phyloP scores from a whole-genome alignment of 2,329 filamentous ascomycete species.

The Dactylellina sp. region DNA sequence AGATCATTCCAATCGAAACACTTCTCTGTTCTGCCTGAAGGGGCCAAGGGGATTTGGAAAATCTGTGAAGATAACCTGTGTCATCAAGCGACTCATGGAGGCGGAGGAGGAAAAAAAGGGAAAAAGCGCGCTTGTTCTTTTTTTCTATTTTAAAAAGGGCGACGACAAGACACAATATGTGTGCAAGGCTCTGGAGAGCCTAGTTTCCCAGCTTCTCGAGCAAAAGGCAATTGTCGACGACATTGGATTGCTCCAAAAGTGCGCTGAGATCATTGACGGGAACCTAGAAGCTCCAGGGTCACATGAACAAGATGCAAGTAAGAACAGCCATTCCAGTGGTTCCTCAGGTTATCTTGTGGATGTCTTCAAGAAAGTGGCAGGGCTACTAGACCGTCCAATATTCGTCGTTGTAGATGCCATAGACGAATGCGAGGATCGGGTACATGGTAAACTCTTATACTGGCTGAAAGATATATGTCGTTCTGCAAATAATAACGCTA shows the following conservation, averaged over 20 bases:
- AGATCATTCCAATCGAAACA: background rate
- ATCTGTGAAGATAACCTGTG: constrained; percentile 28
- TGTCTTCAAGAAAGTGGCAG: background rate
- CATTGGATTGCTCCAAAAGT: background rate
- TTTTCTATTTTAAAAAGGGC: constrained; percentile 24
- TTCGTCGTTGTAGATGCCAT: constrained; percentile 17
- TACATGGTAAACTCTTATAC: background rate
- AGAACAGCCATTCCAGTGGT: background rate
- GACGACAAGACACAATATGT: constrained; percentile 2
- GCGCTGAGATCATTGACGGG: constrained; percentile 3
- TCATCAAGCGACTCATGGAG: constrained; percentile 14
- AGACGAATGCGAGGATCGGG: constrained; percentile 29
- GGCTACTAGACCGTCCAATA: background rate
- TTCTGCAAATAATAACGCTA: background rate
- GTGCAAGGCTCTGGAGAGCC: constrained; percentile 1
- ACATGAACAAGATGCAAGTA: background rate
- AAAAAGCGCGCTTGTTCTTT: background rate
- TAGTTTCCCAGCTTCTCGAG: constrained; percentile 11
- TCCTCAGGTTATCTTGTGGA: background rate
- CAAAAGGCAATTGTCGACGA: constrained; percentile 2
- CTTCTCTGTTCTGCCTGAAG: constrained; percentile 8
- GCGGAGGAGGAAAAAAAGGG: background rate
- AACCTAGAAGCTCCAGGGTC: background rate
- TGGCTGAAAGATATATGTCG: constrained; percentile 4
- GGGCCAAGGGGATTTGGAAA: constrained; percentile 25